Percentiles rank a stretch among this genome's conserved stretches.
Evolutionary conservation across 2,329 filamentous ascomycete species (phyloP).

Genomic region (Raffaelea ambrosiae): DNA sequence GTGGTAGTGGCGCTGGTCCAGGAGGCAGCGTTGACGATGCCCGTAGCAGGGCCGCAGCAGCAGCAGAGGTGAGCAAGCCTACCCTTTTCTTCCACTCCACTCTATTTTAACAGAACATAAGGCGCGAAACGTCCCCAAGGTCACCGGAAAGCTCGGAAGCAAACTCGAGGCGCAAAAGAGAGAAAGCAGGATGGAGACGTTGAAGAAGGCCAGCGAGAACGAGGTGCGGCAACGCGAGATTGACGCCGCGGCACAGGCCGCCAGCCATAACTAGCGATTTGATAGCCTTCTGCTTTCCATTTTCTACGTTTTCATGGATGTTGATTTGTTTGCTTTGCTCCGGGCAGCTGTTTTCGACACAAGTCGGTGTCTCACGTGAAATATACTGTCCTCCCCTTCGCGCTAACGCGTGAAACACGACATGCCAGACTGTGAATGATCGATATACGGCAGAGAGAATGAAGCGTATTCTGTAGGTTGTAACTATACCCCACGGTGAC

Average conservation of each 20-base stretch:
- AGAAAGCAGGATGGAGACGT: slow-evolving; percentile 58
- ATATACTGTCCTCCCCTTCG: too few relatives aligned
- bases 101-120: background rate
- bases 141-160: slow-evolving; percentile 59
- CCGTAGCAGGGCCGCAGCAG: slow-evolving; percentile 64
- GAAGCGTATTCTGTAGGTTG: too few relatives aligned
- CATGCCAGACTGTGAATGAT: too few relatives aligned
- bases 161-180: slow-evolving; percentile 71
- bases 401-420: too few relatives aligned
- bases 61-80: slow-evolving; percentile 78
- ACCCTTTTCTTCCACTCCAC: too few relatives aligned
- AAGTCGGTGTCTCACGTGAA: too few relatives aligned
- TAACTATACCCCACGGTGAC: too few relatives aligned
- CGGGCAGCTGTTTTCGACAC: too few relatives aligned
- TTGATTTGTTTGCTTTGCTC: too few relatives aligned
- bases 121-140: slow-evolving; percentile 30
- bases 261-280: slow-evolving; percentile 45
- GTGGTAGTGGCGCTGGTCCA: slow-evolving; percentile 16
- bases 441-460: too few relatives aligned
- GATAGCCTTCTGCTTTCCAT: background rate
- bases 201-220: slow-evolving; percentile 59
- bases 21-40: slow-evolving; percentile 45
- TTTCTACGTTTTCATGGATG: too few relatives aligned
- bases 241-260: slow-evolving; percentile 50
- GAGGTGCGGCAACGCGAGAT: slow-evolving; percentile 59